Evolutionary conservation across 225 moss, liverwort and hornwort species (phyloP).

Genomic region (Physcomitrium patens): DNA sequence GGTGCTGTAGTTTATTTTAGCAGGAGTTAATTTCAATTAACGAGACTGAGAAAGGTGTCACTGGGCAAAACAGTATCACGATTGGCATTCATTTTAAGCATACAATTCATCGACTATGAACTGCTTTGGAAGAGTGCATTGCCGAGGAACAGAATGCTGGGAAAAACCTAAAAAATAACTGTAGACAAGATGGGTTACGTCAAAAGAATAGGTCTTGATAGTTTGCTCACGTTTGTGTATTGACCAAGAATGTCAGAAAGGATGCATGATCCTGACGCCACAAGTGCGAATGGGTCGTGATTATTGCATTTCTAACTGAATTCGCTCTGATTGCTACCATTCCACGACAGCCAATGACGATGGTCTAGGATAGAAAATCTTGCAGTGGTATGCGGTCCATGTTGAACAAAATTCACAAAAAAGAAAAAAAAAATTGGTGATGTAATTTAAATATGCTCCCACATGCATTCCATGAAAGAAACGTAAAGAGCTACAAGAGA

Average conservation of each 20-base stretch:
- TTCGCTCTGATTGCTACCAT: no score
- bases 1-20: background rate
- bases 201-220: slow-evolving; percentile 49
- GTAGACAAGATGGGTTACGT: slow-evolving; percentile 37
- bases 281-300: slow-evolving; percentile 25
- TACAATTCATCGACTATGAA: background rate
- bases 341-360: no score
- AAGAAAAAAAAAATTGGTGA: background rate
- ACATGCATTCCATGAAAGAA: background rate
- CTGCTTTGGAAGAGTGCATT: slow-evolving; percentile 48
- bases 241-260: slow-evolving; percentile 46
- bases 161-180: slow-evolving; percentile 8
- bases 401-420: background rate
- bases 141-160: slow-evolving; percentile 41
- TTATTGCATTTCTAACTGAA: no score
- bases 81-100: background rate
- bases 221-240: slow-evolving; percentile 54
- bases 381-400: background rate
- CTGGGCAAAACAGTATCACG: background rate
- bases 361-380: background rate
- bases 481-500: background rate
- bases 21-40: background rate
- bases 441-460: background rate
- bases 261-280: slow-evolving; percentile 54
- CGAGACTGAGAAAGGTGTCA: background rate